Conservation (phyloP, 1,284 basidiomycete genomes). For the Schizophyllum commune region DNA sequence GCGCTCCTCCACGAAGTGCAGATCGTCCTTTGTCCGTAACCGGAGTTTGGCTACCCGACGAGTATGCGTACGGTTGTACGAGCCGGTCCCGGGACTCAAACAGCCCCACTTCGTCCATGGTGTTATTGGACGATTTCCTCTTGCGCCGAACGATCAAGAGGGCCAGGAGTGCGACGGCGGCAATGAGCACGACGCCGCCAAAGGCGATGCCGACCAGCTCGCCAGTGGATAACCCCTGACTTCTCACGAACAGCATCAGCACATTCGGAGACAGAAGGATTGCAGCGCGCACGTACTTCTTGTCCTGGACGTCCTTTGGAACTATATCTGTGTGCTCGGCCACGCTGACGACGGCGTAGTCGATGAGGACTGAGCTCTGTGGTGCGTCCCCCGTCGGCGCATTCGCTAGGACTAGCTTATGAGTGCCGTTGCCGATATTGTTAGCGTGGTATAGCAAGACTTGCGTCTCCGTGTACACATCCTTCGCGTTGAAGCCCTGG, state of each 20-base stretch:
- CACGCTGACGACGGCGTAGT: neutral
- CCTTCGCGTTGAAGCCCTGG: constrained; percentile 11
- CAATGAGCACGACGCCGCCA: neutral
- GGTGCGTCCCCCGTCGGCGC: neutral
- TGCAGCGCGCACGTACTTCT: neutral
- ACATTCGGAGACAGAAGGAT: too few relatives aligned
- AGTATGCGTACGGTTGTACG: too few relatives aligned
- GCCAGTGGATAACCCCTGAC: neutral
- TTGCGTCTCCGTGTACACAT: constrained; percentile 6
- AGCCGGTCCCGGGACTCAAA: too few relatives aligned
- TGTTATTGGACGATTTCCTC: neutral
- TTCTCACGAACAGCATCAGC: too few relatives aligned
- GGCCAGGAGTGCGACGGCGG: neutral
- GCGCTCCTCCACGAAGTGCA: too few relatives aligned
- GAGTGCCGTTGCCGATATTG: constrained; percentile 5
- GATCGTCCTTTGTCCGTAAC: too few relatives aligned
- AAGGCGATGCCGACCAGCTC: neutral
- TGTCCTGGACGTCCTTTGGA: neutral
- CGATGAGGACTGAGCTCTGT: neutral
- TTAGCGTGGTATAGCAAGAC: constrained; percentile 4
- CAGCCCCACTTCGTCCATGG: too few relatives aligned
- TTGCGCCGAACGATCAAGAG: neutral
- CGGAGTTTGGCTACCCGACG: too few relatives aligned
- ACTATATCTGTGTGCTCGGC: neutral
- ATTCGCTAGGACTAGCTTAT: constrained; percentile 3